Evolutionary conservation across 169 alveolate genomes (phyloP), one percentile per base, ranked within the genome.

Genomic region (Cryptosporidium ryanae): DNA sequence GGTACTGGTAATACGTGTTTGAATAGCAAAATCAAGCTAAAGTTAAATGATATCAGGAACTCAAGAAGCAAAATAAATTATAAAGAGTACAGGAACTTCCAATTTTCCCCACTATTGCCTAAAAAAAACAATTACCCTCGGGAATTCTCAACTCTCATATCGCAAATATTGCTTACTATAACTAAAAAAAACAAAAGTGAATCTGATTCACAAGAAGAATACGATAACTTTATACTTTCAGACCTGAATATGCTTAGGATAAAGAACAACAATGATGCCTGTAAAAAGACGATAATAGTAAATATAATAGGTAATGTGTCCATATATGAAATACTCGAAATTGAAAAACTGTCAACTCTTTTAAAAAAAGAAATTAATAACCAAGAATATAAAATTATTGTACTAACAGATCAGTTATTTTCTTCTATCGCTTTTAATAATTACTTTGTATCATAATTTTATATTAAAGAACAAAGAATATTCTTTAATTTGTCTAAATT

Each of bases 391-490:
- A 61, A 61, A 4, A 21, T 61, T 21, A 32, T 52, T 34, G 38
- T 68, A 8, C 23, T 68, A 2, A 52, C 67, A 25, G 83, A 68
- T 34, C 65, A 68, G 44, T 50, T 68, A 21, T 21, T 49, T 43
- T 68, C 83, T 1, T 44, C 83, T 50, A 29, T 18, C 18, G 31
- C 44, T 61, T 25, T n/a, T 31, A 21, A 61, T 15, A 18, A n/a
- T 15, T 21, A 31, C 25, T 21, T 15, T 61, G 7, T 21, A 61
- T 2, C 66, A 23, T 25, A 54, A 21, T 21, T 5, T 68, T 44
- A 68, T 27, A 68, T 68, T 54, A 68, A 29, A 32, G 83, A 68
- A 68, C 83, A 68, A 31, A 68, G 29, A 2, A 68, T 46, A 68
- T 68, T 68, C 29, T 54, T 68, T 32, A 68, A 43, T 38, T 68